Evolutionary conservation across 768 basidiomycete genomes (phyloP), one percentile per base, ranked within the genome.

Genomic region (Boletus subparvulus): DNA sequence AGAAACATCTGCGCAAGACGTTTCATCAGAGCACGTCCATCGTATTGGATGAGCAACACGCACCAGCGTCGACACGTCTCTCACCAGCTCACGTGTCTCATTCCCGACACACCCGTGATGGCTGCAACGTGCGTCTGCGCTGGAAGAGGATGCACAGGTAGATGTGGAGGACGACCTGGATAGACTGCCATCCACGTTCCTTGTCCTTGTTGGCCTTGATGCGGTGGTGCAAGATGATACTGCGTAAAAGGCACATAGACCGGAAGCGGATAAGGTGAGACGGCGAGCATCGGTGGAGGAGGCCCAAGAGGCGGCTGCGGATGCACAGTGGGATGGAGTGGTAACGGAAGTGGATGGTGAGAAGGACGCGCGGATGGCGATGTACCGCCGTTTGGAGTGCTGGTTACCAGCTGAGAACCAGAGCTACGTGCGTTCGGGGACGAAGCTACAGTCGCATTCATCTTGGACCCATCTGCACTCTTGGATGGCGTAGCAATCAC

Each of bases 31-130:
- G 13, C 33, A 16, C 1, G 10, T 32, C 9, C 19, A 26, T 45
- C 30, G 1, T 36, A 28, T 13, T 11, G 3, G 21, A 50, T 16
- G 5, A 32, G 11, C 6, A 46, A 43, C 7, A 61, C 61, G 28
- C 14, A 52, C 64, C 51, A 37, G 33, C 37, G 28, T 52, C 59
- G n/a, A 54, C 52, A 39, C 21, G 6, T 35, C 3, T 12, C 45
- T 67, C 57, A 67, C 66, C 66, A 67, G 36, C 52, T 67, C 28
- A 56, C 66, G 28, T 67, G 66, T 47, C 66, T 52, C 66, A 67
- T 68, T 30, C 66, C 66, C 7, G 66, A 58, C 24, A 43, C 42
- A 13, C 66, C 64, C n/a, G 66, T 63, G 21, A 67, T 65, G 11
- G 63, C 47, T 10, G 56, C 11, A 30, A 56, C 37, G 35, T 65